A percentile compares a stretch with the other conserved stretches of the same genome.
Evolutionary conservation across 495 filamentous ascomycete genomes (phyloP).

Genomic region (Penicillium maclennaniae): DNA sequence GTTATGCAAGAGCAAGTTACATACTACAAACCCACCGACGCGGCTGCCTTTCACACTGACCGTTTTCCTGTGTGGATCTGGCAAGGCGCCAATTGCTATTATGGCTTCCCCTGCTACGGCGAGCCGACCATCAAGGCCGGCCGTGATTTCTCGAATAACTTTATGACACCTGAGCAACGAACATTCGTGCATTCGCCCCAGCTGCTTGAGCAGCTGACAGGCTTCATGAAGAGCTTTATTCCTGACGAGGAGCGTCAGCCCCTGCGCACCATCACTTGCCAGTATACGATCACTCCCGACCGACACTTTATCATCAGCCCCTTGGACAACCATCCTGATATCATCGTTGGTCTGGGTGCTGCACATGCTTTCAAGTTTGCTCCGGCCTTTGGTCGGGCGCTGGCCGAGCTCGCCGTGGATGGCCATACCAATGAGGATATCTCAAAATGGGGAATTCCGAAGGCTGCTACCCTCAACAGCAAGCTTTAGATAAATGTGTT

Average conservation of each 20-base stretch:
- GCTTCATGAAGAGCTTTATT: conserved; percentile 21
- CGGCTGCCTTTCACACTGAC: conserved; percentile 13
- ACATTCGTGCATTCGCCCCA: conserved; percentile 26
- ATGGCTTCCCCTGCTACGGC: conserved; percentile 27
- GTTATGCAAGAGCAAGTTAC: conserved; percentile 34
- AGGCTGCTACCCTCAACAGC: background rate
- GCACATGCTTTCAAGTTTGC: conserved; percentile 34
- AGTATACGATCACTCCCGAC: conserved; percentile 30
- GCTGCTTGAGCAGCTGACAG: conserved; percentile 17
- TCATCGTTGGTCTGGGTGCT: conserved; percentile 28
- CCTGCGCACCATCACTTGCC: conserved; percentile 28
- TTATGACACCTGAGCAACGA: conserved; percentile 28
- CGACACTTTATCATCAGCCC: conserved; percentile 28
- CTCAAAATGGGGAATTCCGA: conserved; percentile 24
- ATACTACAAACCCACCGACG: conserved; percentile 28
- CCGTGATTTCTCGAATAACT: conserved; percentile 25
- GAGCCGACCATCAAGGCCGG: conserved; percentile 32
- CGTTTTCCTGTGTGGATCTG: conserved; percentile 30
- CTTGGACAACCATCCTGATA: conserved; percentile 18
- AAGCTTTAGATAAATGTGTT: background rate
- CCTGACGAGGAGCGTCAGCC: conserved; percentile 22
- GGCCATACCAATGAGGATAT: conserved; percentile 27
- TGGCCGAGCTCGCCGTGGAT: conserved; percentile 29
- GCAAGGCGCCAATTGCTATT: conserved; percentile 21
- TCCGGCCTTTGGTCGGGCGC: conserved; percentile 26